Base-by-base conservation (phyloP, 2,329 filamentous ascomycete species). In the Penicillium sp. region DNA sequence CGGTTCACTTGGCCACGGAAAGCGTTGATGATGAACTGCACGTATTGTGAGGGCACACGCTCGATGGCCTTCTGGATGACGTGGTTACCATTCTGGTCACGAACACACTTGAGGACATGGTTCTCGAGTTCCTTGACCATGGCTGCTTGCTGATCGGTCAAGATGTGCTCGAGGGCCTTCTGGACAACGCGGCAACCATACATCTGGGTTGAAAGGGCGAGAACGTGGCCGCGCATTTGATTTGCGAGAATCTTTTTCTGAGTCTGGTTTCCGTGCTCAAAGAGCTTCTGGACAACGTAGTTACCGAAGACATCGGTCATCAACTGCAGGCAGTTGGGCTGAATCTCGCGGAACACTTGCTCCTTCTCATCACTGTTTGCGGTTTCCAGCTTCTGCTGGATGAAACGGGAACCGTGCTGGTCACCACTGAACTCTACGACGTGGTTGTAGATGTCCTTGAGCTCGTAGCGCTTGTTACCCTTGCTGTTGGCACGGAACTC, bases 241-340 rank as follows among this genome's bases (percentile, higher is more conserved):
- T 86, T 85, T 1, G 91, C 92, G 40, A 99, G 75, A 2, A 89
- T 82, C 72, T 88, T 92, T 78, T 99, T 99, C 76, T 99, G 94
- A 0, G 87, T 83, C 73, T 96, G 92, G 63, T 91, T 95, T 38
- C 94, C 93, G 71, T 97, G 91, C 71, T 97, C 93, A 58, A 97
- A 97, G 69, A 97, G 87, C 72, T 97, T 97, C 68, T 99, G 94
- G 38, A 97, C 92, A 34, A 99, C 94, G 68, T 97, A 99, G 72
- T 99, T 99, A 50, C 94, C 94, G 68, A 97, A 99, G 0, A 97
- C 88, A 71, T 97, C 94, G 43, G 88, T 93, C 91, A 96, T 97
- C 45, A 99, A 78, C 67, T 93, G 91, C 29, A 96, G 74, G 1
- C 88, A 86, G 62, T 99, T 94, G 1, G 86, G 84, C 63, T 89